Base-by-base conservation (phyloP, 2,329 filamentous ascomycete genomes). In the Colletotrichum agaves region DNA sequence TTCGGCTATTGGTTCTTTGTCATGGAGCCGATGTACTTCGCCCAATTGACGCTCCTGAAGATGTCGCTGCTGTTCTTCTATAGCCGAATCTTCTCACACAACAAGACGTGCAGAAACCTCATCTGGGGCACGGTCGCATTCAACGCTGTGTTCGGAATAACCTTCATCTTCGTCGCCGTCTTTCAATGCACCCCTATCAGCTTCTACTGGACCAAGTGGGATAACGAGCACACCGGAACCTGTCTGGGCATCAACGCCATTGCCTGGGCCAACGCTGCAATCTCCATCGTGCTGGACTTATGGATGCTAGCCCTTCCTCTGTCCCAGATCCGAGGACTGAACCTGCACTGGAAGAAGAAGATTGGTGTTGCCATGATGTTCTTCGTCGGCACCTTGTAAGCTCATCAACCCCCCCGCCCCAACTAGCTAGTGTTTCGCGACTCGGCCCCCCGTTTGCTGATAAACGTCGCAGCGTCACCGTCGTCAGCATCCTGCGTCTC, bases 1-100 rank as follows among this genome's bases (percentile, higher is more conserved):
- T 83, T 87, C 31, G 73, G 79, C 7, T 75, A 77, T 27, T 80
- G 75, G 70, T 80, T 85, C 23, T 86, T 82, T 70, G 72, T 79
- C 66, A 77, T 79, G 71, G 79, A 81, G 31, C 69, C 78, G 6
- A 57, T 85, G 21, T 86, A 88, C 73, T 85, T 87, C 71, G 59
- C 75, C 3, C 75, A 82, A 15, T 73, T 85, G 12, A 75, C 81
- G 2, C 74, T 85, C 27, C 77, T 85, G 15, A 87, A 88, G 70
- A 73, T 85, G 4, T 81, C 85, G 0, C 77, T 89, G 23, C 75
- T 88, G 1, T 79, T 84, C 71, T 87, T 88, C 74, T 88, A 87
- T 71, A 75, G 86, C 5, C 81, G 84, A 59, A 83, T 88, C 62
- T 89, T 89, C 69, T 84, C 84, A 0, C 72, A 75, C 0, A 67